Conservation (phyloP, 345 rosid species). For the Passiflora organensis region DNA sequence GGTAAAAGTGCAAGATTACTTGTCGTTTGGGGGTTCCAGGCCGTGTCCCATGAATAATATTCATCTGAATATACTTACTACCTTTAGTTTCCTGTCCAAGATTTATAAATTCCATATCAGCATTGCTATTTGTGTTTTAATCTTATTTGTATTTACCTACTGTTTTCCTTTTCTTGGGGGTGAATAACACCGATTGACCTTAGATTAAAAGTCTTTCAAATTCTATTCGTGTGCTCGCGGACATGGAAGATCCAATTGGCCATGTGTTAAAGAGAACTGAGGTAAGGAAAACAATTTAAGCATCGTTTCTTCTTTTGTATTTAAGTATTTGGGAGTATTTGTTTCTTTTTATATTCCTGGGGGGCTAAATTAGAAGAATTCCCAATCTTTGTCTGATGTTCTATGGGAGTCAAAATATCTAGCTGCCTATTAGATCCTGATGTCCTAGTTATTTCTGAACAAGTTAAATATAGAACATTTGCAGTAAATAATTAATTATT, state of each 20-base stretch:
- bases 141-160: not conserved
- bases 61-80: not conserved
- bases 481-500: not conserved
- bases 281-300: constrained; percentile 39
- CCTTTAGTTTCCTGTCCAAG: constrained; percentile 3
- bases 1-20: constrained; percentile 33
- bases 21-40: not conserved
- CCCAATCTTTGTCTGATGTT: too few relatives aligned
- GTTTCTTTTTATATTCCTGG: too few relatives aligned
- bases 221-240: constrained; percentile 77
- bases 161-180: too few relatives aligned
- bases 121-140: not conserved
- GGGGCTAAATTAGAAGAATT: too few relatives aligned
- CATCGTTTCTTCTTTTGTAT: not conserved
- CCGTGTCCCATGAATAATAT: not conserved
- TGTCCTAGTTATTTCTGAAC: not conserved
- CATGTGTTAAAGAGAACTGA: constrained; percentile 74
- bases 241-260: constrained; percentile 96
- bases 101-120: not conserved
- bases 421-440: not conserved
- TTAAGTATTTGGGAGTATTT: too few relatives aligned
- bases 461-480: not conserved
- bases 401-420: not conserved
- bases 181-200: constrained; percentile 11
- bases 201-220: constrained; percentile 68